These are phyloP conservation scores for Epichloe bromicola DNA, from an alignment of 2,329 filamentous ascomycete genomes.

Conservation along the genomic window DNA sequence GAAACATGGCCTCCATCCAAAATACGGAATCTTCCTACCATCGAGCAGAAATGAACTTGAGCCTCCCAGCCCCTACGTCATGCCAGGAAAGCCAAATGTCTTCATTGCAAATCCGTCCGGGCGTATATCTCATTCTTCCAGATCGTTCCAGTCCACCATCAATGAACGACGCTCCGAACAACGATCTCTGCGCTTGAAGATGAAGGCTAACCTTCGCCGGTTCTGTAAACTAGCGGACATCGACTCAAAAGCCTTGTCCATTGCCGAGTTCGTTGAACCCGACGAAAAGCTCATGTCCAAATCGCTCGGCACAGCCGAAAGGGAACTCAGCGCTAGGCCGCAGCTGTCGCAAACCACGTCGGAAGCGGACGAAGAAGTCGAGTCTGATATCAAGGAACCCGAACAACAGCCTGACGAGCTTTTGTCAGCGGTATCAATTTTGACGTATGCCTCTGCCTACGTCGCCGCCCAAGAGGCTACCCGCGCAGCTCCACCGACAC, in stretches of 20 bases:
- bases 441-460: constrained; percentile 20
- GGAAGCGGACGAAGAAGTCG: constrained; percentile 13
- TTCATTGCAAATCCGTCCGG: constrained; percentile 34
- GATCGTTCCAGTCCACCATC: constrained; percentile 24
- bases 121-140: constrained; percentile 35
- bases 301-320: constrained; percentile 23
- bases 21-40: constrained; percentile 38
- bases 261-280: constrained; percentile 20
- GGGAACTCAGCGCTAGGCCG: constrained; percentile 19
- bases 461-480: constrained; percentile 16
- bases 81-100: constrained; percentile 35
- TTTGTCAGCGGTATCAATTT: constrained; percentile 17
- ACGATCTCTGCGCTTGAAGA: constrained; percentile 20
- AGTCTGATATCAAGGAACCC: not conserved
- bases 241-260: constrained; percentile 19
- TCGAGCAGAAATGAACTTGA: constrained; percentile 33
- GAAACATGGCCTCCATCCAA: constrained; percentile 38
- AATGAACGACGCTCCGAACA: constrained; percentile 23
- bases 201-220: constrained; percentile 21
- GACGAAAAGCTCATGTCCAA: constrained; percentile 20
- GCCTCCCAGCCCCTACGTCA: constrained; percentile 25
- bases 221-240: constrained; percentile 25
- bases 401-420: constrained; percentile 13
- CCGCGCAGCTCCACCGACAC: constrained; percentile 13
- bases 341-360: constrained; percentile 14